Evolutionary conservation across 140 eudicot genomes (phyloP).

Genomic region (Erigeron philadelphicus): DNA sequence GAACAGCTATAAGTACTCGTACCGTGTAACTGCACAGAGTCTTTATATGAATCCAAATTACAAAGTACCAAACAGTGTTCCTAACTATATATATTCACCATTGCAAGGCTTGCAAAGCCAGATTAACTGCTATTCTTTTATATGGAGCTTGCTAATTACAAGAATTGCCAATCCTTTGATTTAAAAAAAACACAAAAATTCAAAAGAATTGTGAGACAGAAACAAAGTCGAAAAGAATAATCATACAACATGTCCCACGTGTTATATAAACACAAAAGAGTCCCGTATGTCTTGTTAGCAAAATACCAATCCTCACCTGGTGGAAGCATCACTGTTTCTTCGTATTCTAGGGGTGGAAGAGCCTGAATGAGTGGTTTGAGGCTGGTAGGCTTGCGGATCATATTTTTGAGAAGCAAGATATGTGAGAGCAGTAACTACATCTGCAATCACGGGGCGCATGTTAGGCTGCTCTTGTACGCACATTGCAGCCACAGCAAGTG

Average conservation of each 20-base stretch:
- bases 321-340: constrained; percentile 33
- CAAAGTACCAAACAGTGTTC: constrained; percentile 11
- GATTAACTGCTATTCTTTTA: constrained; percentile 25
- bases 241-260: constrained; percentile 25
- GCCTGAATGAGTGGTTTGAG: constrained; percentile 40
- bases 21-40: not conserved
- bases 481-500: constrained; percentile 90
- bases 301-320: constrained; percentile 26
- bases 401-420: constrained; percentile 79
- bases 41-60: constrained; percentile 4
- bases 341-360: constrained; percentile 60
- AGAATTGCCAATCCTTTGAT: constrained; percentile 32
- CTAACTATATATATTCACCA: constrained; percentile 19
- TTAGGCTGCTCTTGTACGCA: constrained; percentile 86
- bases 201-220: constrained; percentile 31
- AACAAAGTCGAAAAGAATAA: constrained; percentile 36
- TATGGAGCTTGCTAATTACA: constrained; percentile 38
- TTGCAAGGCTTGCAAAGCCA: constrained; percentile 23
- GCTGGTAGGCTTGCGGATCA: constrained; percentile 48
- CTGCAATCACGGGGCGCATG: constrained; percentile 76
- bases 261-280: constrained; percentile 29
- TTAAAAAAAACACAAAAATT: constrained; percentile 23
- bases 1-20: too few relatives aligned
- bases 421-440: constrained; percentile 72
- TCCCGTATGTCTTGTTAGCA: constrained; percentile 28